Evolutionary conservation across 2,329 filamentous ascomycete species (phyloP).

Genomic region (Exserohilum rostratum): DNA sequence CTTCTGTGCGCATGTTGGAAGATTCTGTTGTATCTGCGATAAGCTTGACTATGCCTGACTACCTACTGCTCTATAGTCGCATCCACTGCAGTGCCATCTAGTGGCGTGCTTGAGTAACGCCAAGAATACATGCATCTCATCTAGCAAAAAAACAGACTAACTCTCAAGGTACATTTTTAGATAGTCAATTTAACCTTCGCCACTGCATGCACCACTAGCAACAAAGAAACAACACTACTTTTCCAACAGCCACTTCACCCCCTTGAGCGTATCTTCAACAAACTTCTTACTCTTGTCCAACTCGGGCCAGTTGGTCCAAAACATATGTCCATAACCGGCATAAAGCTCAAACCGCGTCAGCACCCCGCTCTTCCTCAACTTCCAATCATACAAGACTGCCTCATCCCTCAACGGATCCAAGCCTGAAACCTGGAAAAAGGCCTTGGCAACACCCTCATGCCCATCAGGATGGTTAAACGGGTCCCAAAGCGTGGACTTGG

Average conservation of each 20-base stretch:
- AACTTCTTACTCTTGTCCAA: constrained; percentile 31
- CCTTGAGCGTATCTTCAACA: constrained; percentile 35
- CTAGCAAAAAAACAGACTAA: no score
- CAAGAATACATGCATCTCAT: no score
- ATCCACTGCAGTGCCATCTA: no score
- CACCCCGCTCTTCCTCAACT: constrained; percentile 46
- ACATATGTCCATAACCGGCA: constrained; percentile 52
- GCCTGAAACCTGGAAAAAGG: constrained; percentile 57
- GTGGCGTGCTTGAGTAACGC: no score
- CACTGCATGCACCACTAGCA: background rate
- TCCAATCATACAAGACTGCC: constrained; percentile 54
- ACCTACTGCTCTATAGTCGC: no score
- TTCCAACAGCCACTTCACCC: constrained; percentile 40
- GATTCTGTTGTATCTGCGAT: no score
- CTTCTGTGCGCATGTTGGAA: no score
- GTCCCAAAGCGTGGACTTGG: constrained; percentile 36
- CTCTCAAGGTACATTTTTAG: no score
- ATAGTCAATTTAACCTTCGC: background rate
- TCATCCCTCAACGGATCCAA: constrained; percentile 59
- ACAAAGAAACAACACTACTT: background rate
- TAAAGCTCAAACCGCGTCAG: constrained; percentile 53
- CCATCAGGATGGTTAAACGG: constrained; percentile 42
- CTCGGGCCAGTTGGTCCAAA: constrained; percentile 46
- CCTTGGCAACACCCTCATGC: constrained; percentile 52
- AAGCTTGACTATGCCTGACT: no score